Base-by-base conservation (phyloP, 2,329 filamentous ascomycete species). In the Ceratocystis papillata region DNA sequence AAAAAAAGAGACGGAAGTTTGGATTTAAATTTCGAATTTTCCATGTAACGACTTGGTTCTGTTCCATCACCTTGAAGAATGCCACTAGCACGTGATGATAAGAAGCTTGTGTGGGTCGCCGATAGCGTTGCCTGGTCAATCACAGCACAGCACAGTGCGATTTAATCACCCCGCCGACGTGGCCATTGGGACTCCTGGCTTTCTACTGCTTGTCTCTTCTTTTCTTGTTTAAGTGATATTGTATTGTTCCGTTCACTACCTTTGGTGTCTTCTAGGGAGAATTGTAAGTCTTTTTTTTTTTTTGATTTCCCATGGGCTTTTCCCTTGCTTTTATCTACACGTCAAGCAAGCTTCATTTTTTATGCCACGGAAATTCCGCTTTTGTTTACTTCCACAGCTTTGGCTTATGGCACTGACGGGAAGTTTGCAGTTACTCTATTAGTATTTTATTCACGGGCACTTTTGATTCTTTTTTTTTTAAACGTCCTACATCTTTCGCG, bases 111-210 rank as follows among this genome's bases (percentile, higher is more conserved):
- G 50, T 64, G 62, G 62, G 48, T 64, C 48, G 25, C 2, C 8
- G 62, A 64, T 64, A 64, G 33, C 44, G 65, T 66, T 63, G 65
- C 60, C 59, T 22, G 59, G 65, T 66, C 65, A 66, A 66, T 57
- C 2, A 46, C 30, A 37, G 30, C 44, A 65, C 15, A 60, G 45
- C n/a, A 48, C 64, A 28, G 65, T 53, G 33, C 50, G 22, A 25
- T n/a, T 48, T 48, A 37, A 63, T 62, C 59, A 65, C 66, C 66
- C 66, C 57, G 63, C 66, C 66, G 62, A 67, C 62, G 62, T 67
- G 62, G 41, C 33, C 37, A 53, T 50, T 64, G 63, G 10, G 63
- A 7, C 44, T 33, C 45, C 63, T 64, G 48, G 50, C 15, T 64
- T 57, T 53, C 20, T 33, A 12, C 17, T 44, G 48, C 63, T 59